Conservation (phyloP, 2,329 filamentous ascomycete genomes). For the Huntiella abstrusa region DNA sequence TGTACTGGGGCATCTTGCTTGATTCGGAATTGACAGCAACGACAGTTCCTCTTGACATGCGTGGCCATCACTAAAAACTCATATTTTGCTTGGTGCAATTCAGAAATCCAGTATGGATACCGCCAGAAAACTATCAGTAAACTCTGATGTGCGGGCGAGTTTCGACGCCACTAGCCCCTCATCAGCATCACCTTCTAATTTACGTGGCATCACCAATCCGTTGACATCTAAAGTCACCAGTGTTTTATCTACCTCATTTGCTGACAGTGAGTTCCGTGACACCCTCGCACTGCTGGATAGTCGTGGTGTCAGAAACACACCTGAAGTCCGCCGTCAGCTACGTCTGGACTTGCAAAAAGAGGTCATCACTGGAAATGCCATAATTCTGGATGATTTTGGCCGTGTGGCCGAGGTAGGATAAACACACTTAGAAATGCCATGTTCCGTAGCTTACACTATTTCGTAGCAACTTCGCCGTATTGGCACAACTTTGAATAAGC, state of each 20-base stretch:
- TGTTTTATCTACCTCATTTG: slow-evolving; percentile 80
- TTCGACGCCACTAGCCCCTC: slow-evolving; percentile 7
- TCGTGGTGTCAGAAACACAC: slow-evolving; percentile 50
- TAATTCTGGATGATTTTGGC: slow-evolving; percentile 75
- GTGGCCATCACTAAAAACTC: too few species aligned
- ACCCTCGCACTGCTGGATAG: slow-evolving; percentile 61
- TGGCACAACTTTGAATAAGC: slow-evolving; percentile 53
- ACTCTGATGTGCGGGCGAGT: neutral
- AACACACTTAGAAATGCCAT: neutral
- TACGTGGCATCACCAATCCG: slow-evolving; percentile 25
- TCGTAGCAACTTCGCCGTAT: slow-evolving; percentile 69
- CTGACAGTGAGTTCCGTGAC: slow-evolving; percentile 79
- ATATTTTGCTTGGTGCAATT: too few species aligned
- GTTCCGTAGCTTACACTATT: neutral
- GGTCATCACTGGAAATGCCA: slow-evolving; percentile 79
- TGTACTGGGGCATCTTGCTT: too few species aligned
- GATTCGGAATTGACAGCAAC: too few species aligned
- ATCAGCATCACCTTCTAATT: slow-evolving; percentile 17
- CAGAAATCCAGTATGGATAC: slow-evolving; percentile 1
- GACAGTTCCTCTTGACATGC: too few species aligned
- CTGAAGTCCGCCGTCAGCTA: slow-evolving; percentile 60
- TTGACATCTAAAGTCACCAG: slow-evolving; percentile 66
- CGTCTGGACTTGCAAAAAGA: slow-evolving; percentile 76
- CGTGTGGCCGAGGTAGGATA: slow-evolving; percentile 60
- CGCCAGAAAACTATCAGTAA: slow-evolving; percentile 1